A percentile compares a stretch with the other conserved stretches of the same genome.
phyloP scores from a whole-genome alignment of 768 basidiomycete genomes.

The Hypholoma sublateritium region DNA sequence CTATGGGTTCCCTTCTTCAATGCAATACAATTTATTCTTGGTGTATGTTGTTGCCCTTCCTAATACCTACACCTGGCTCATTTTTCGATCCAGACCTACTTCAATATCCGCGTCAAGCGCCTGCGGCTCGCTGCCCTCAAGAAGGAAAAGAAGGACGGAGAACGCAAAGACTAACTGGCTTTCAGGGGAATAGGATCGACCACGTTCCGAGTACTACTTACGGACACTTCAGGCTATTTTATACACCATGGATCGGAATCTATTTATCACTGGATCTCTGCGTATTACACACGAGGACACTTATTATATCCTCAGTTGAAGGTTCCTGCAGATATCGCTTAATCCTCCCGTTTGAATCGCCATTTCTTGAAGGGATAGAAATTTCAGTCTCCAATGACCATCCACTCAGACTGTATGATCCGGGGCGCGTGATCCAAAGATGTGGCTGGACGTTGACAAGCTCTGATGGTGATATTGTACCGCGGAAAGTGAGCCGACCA shows the following conservation, averaged over 20 bases:
- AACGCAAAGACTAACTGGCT: constrained; percentile 15
- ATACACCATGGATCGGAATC: background rate
- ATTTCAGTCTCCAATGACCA: constrained; percentile 66
- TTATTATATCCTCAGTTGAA: constrained; percentile 19
- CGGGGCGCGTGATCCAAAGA: constrained; percentile 64
- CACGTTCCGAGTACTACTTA: too few species aligned
- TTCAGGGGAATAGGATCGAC: background rate
- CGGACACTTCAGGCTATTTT: too few species aligned
- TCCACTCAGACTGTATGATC: constrained; percentile 59
- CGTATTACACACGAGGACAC: constrained; percentile 32
- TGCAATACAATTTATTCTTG: constrained; percentile 69
- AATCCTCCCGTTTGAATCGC: constrained; percentile 12
- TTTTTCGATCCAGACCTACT: constrained; percentile 51
- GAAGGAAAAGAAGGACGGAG: constrained; percentile 38
- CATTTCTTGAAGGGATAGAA: background rate
- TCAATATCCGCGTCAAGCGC: constrained; percentile 74
- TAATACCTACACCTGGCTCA: background rate
- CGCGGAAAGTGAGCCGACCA: constrained; percentile 69
- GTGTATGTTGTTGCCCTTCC: constrained; percentile 46
- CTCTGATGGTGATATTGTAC: constrained; percentile 51
- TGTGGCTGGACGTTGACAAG: constrained; percentile 42
- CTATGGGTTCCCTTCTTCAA: constrained; percentile 92
- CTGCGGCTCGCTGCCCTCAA: constrained; percentile 51
- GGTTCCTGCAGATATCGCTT: constrained; percentile 38
- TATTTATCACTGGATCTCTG: constrained; percentile 13